Conservation (phyloP, 805 yeast genomes). For the Hanseniaspora valbyensis region DNA sequence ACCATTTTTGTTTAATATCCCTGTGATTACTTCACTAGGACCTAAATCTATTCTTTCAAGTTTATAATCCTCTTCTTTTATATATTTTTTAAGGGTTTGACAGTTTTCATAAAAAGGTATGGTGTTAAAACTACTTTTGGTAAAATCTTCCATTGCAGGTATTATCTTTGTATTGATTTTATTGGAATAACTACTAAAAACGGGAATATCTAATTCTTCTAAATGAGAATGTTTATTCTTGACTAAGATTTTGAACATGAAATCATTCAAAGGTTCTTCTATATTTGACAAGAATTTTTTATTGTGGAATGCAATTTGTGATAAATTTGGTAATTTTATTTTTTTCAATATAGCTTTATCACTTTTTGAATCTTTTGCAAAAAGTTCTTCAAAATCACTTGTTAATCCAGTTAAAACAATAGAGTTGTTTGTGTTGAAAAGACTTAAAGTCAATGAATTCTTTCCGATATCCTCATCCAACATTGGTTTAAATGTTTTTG, state of each 20-base stretch:
- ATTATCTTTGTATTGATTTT: constrained; percentile 22
- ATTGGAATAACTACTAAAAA: constrained; percentile 28
- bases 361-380: not conserved
- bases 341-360: constrained; percentile 6
- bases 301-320: constrained; percentile 29
- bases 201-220: constrained; percentile 24
- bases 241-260: constrained; percentile 26
- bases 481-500: constrained; percentile 18
- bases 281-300: constrained; percentile 25
- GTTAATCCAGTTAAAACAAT: constrained; percentile 6
- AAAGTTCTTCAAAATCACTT: constrained; percentile 5
- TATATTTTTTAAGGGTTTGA: constrained; percentile 23
- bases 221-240: constrained; percentile 23
- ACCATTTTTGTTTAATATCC: constrained; percentile 15
- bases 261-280: constrained; percentile 28
- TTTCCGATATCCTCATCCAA: constrained; percentile 15
- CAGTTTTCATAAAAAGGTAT: constrained; percentile 29
- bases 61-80: constrained; percentile 16
- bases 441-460: constrained; percentile 4
- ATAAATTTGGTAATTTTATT: constrained; percentile 10
- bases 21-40: constrained; percentile 27
- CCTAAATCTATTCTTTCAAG: constrained; percentile 19
- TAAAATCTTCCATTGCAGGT: constrained; percentile 28
- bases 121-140: constrained; percentile 26
- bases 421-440: constrained; percentile 10